Conservation (phyloP, 345 rosid genomes). For the Mallotus nudiflorus region DNA sequence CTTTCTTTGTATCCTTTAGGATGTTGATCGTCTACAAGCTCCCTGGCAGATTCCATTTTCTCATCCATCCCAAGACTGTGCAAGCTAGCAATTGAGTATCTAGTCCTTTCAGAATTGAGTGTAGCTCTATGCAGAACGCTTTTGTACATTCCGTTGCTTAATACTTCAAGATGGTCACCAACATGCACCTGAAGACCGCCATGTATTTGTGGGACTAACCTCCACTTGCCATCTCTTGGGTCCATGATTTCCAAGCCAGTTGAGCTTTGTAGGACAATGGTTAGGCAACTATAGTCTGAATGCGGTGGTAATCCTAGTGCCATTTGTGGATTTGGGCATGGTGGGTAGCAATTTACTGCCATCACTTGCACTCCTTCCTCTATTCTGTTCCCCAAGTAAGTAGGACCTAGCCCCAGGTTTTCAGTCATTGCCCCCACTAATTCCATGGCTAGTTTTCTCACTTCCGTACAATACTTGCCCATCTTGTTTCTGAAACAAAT, state of each 20-base stretch:
- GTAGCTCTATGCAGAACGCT: conserved; percentile 55
- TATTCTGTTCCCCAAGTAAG: conserved; percentile 39
- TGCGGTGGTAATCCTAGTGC: conserved; percentile 63
- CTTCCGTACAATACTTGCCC: conserved; percentile 47
- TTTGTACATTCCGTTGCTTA: conserved; percentile 67
- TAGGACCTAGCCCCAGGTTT: conserved; percentile 51
- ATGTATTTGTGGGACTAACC: conserved; percentile 34
- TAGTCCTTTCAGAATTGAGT: conserved; percentile 37
- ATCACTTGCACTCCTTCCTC: conserved; percentile 61
- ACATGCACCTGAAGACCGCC: conserved; percentile 65
- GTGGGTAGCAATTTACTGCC: conserved; percentile 60
- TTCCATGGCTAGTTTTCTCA: conserved; percentile 42
- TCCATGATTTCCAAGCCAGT: conserved; percentile 58
- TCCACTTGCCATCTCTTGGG: conserved; percentile 42
- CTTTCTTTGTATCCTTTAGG: conserved; percentile 52
- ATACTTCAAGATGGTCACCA: conserved; percentile 69
- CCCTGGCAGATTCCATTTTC: conserved; percentile 51
- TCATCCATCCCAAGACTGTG: conserved; percentile 71
- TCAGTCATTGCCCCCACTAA: conserved; percentile 49
- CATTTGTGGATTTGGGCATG: conserved; percentile 48
- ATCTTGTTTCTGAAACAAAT: conserved; percentile 47
- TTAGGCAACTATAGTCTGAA: conserved; percentile 62
- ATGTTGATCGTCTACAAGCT: conserved; percentile 45
- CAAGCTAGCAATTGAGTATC: conserved; percentile 62
- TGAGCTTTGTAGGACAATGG: conserved; percentile 53